Evolutionary conservation across 176 grass and related monocot genomes (phyloP), one percentile per base, ranked within the genome.

Genomic region (Panicum miliaceum): DNA sequence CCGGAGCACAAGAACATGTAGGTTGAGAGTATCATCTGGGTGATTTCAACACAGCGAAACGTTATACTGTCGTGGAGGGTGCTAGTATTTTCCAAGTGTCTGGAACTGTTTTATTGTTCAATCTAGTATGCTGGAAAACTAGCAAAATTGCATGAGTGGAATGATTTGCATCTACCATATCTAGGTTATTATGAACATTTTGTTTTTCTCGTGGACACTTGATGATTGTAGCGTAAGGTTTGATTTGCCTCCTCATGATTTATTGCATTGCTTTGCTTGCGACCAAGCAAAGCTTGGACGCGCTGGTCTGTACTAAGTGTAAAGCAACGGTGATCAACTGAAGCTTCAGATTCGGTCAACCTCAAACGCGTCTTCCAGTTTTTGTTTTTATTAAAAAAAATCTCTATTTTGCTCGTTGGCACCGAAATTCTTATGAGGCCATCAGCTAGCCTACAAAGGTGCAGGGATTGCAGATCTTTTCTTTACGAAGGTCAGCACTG

Each of bases 221-320:
- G 51, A 46, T 78, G 25, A 22, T 72, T 62, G 12, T 11, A 41
- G 34, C 13, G 46, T 68, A 45, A 40, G 11, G 35, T 15, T 40
- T 56, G 50, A 71, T 29, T 48, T 27, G 20, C 54, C 35, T 27
- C 19, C 8, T 8, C 13, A 3, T 67, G 62, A 5, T 12, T 70
- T 65, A 54, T 64, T 74, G 42, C 6, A 25, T 47, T 87, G 52
- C 76, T 77, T 47, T 87, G 52, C 76, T 77, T 11, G 52, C 53
- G 72, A 88, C 20, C 52, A 82, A 87, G 70, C 22, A 75, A 87
- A 87, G 78, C 46, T 58, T 61, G 29, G 62, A 41, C 35, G 72
- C 22, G 78, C 10, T 40, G 29, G 51, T 58, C 50, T 87, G 65
- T 76, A 0, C 23, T 48, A 51, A 81, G 60, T 60, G 63, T 82